Evolutionary conservation across 169 alveolate genomes (phyloP), one percentile per base, ranked within the genome.

Genomic region (Plasmodium gaboni): DNA sequence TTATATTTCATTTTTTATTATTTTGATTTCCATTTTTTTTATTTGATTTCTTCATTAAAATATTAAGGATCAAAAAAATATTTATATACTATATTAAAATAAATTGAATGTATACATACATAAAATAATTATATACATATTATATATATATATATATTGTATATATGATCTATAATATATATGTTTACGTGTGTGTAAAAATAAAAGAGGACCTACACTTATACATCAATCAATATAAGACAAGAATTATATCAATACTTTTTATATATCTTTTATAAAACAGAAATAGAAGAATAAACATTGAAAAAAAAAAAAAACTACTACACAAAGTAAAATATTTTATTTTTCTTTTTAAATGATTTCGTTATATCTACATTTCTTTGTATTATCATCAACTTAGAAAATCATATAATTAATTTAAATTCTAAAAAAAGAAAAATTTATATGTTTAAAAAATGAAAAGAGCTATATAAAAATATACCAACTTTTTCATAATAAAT

Each of bases 221-320:
- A 51, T 22, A 48, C 22, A 42, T 69, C 48, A 53, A 17, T n/a
- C 19, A 28, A 65, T 24, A 65, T 2, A 64, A 78, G 89, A 78
- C 89, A 78, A 51, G 78, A 24, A 13, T 44, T 42, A 50, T 28
- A n/a, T n/a, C 13, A 78, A 38, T 19, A 44, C 50, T n/a, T 78
- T 65, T 70, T n/a, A 57, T 69, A 12, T 15, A 17, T 42, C 59
- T 78, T 74, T 44, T 32, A 48, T 73, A 24, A 15, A 17, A 42
- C 19, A 50, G 38, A 70, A 5, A 32, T 32, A 32, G 44, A 32
- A 32, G 44, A 32, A 32, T 32, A 32, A 5, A 32, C 44, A 32
- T 32, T 32, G 59, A 50, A 73, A 57, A 32, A 59, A 73, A 74
- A 74, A 38, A 53, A 68, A 76, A 76, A 64, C 8, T 64, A 42